Evolutionary conservation across 345 rosid species (phyloP), one percentile per base, ranked within the genome.

Genomic region (Syzygium oleosum): DNA sequence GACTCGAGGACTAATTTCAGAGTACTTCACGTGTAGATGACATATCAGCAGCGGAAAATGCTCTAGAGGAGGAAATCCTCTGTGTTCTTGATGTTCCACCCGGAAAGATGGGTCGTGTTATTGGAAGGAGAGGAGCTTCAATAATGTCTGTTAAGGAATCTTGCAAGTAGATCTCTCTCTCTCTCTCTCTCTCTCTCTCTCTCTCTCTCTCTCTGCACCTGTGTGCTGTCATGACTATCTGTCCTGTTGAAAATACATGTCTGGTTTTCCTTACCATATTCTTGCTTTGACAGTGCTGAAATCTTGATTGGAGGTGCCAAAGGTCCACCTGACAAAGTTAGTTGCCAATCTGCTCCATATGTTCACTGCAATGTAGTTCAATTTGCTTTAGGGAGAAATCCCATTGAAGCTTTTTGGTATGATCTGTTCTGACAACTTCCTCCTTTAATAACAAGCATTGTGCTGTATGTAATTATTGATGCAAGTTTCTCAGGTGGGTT

Each of bases 281-380:
- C 51, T 41, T 79, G 61, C 21, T 84, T 61, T 86, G 90, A 93
- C 94, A 97, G 98, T 27, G 99, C 97, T 2, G 98, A 95, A 90
- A 97, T 97, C 92, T 89, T 94, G 85, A 90, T 93, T 29, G 99
- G 98, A 89, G 98, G 98, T 41, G 79, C 91, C 8, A 97, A 94
- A 88, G 99, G 99, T 86, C 99, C 99, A 90, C 98, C 98, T 83
- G 94, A 97, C 92, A 95, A 97, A 98, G 99, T 96, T 90, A 89
- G 95, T 87, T 68, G 53, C 77, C 31, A 84, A 80, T 79, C 54
- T 21, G 29, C 56, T 55, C 23, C 59, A 29, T 83, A 52, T 61
- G 12, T 73, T 34, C 80, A 19, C 49, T 19, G 46, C 38, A 19
- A 34, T 23, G 80, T 17, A 34, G 80, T 34, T 73, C 25, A 73